phyloP scores from a whole-genome alignment of 2,329 filamentous ascomycete species.

The Penicillium sp. region DNA sequence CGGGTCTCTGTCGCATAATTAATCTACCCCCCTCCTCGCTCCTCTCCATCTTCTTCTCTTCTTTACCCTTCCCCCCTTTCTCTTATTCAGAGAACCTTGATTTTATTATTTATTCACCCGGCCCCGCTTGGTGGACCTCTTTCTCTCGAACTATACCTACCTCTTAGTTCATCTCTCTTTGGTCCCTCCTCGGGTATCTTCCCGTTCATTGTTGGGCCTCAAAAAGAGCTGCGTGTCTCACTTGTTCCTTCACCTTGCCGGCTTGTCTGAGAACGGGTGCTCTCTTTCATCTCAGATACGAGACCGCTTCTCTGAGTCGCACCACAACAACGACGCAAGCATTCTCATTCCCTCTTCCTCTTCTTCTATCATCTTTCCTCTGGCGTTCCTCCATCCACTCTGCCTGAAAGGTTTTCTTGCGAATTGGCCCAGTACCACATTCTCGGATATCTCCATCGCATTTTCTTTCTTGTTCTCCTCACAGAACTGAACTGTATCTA shows the following conservation, averaged over 20 bases:
- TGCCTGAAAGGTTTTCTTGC: slow-evolving; percentile 8
- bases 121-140: slow-evolving; percentile 8
- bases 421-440: slow-evolving; percentile 3
- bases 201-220: slow-evolving; percentile 16
- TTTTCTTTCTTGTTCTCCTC: not conserved
- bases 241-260: slow-evolving; percentile 14
- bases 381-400: slow-evolving; percentile 11
- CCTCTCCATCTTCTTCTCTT: slow-evolving; percentile 6
- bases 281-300: slow-evolving; percentile 20
- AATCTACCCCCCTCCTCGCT: not conserved
- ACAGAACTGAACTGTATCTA: not conserved
- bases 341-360: slow-evolving; percentile 25
- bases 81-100: slow-evolving; percentile 1
- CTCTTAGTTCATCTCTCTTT: slow-evolving; percentile 11
- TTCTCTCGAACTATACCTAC: slow-evolving; percentile 13
- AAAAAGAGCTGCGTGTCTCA: slow-evolving; percentile 21
- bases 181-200: slow-evolving; percentile 8
- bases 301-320: slow-evolving; percentile 12
- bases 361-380: slow-evolving; percentile 26
- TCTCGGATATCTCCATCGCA: slow-evolving; percentile 8
- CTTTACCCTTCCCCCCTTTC: slow-evolving; percentile 4
- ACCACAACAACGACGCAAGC: slow-evolving; percentile 14
- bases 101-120: slow-evolving; percentile 16
- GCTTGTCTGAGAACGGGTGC: slow-evolving; percentile 22
- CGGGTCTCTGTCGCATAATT: slow-evolving; percentile 7